Evolutionary conservation across 2,329 filamentous ascomycete genomes (phyloP).

Genomic region (Pezicula rhizophila): DNA sequence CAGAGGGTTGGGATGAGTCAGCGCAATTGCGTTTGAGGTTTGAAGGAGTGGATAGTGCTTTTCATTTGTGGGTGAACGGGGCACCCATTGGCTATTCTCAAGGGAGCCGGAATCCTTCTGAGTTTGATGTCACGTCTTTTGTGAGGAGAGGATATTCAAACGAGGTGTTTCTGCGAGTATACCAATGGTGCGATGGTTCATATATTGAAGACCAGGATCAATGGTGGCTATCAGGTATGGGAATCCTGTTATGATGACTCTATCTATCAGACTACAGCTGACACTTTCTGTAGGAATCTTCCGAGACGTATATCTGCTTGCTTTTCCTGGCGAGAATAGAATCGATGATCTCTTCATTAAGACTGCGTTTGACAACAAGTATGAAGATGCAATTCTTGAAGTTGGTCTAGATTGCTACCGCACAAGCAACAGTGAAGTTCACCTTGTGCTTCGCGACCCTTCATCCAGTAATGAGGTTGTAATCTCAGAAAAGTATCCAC

Average conservation of each 20-base stretch:
- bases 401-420: conserved; percentile 32
- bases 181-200: conserved; percentile 63
- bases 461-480: conserved; percentile 1
- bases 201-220: conserved; percentile 66
- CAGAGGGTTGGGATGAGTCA: conserved; percentile 30
- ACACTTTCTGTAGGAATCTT: conserved; percentile 45
- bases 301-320: conserved; percentile 57
- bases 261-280: background rate
- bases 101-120: conserved; percentile 60
- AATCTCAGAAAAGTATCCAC: background rate
- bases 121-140: conserved; percentile 58
- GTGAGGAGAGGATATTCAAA: conserved; percentile 44
- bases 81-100: conserved; percentile 60
- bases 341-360: conserved; percentile 55
- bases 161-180: conserved; percentile 56
- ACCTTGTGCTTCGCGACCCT: conserved; percentile 7
- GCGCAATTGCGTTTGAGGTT: conserved; percentile 58
- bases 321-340: conserved; percentile 42
- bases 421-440: background rate
- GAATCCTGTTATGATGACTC: background rate
- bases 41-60: conserved; percentile 67
- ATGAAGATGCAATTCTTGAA: conserved; percentile 42
- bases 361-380: conserved; percentile 44
- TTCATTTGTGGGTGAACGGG: conserved; percentile 64
- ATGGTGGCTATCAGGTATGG: conserved; percentile 57